Evolutionary conservation across 2,329 filamentous ascomycete species (phyloP).

Genomic region (Raffaelea arxii): DNA sequence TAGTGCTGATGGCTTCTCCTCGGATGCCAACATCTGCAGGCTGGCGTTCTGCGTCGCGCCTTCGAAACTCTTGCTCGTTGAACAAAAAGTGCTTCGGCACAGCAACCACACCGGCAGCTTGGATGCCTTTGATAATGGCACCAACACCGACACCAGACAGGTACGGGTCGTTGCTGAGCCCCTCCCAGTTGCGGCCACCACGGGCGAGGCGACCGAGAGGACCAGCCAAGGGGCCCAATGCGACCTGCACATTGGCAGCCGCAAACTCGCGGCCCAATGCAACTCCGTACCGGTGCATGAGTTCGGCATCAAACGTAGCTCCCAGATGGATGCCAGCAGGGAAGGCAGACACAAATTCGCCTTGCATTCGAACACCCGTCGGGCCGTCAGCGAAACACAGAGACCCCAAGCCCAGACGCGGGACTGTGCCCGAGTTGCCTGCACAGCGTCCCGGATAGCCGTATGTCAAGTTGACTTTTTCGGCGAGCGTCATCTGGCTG

Average conservation of each 20-base stretch:
- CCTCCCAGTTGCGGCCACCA: constrained; percentile 54
- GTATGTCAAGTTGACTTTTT: constrained; percentile 29
- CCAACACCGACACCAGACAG: constrained; percentile 21
- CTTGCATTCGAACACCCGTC: constrained; percentile 20
- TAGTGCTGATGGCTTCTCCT: constrained; percentile 46
- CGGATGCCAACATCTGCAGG: constrained; percentile 37
- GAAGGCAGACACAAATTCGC: constrained; percentile 35
- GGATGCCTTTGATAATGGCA: constrained; percentile 18
- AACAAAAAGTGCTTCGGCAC: constrained; percentile 57
- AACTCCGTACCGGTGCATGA: constrained; percentile 55
- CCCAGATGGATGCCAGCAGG: constrained; percentile 60
- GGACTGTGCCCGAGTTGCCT: constrained; percentile 21
- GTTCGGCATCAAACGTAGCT: constrained; percentile 57
- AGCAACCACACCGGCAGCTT: constrained; percentile 57
- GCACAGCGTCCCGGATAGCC: constrained; percentile 22
- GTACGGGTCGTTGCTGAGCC: constrained; percentile 24
- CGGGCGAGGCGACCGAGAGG: constrained; percentile 54
- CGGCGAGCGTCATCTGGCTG: constrained; percentile 26
- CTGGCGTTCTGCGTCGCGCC: constrained; percentile 26
- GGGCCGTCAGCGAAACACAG: constrained; percentile 36
- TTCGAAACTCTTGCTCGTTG: constrained; percentile 48
- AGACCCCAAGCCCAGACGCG: constrained; percentile 29
- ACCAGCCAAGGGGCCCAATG: constrained; percentile 47
- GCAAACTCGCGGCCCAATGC: constrained; percentile 61
- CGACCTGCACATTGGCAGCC: constrained; percentile 60